Percentiles rank a stretch among this genome's conserved stretches.
phyloP scores from a whole-genome alignment of 306 rosid genomes.

The Glycyrrhiza uralensis region DNA sequence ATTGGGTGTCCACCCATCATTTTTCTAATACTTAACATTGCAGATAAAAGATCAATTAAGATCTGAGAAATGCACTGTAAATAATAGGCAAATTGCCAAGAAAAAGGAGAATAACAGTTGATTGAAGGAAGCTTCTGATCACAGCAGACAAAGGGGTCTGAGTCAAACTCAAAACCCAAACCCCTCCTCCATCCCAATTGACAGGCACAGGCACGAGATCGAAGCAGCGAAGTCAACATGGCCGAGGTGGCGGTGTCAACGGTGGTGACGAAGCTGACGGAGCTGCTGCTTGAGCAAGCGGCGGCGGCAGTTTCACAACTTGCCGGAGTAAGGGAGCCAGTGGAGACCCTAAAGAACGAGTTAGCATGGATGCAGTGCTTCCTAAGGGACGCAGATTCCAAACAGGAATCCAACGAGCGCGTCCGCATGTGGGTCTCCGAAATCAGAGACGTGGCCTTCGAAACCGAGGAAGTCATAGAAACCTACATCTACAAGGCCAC shows the following conservation, averaged over 20 bases:
- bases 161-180: too few relatives aligned
- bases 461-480: conserved; percentile 38
- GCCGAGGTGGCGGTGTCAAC: conserved; percentile 42
- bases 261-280: conserved; percentile 29
- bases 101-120: too few relatives aligned
- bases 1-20: too few relatives aligned
- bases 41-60: too few relatives aligned
- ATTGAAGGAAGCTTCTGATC: too few relatives aligned
- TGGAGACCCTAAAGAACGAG: conserved; percentile 30
- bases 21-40: too few relatives aligned
- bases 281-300: conserved; percentile 28
- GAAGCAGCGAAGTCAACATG: conserved; percentile 1
- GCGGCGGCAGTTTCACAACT: neutral
- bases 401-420: conserved; percentile 36
- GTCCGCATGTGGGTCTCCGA: conserved; percentile 40
- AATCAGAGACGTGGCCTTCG: conserved; percentile 39
- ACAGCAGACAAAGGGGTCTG: too few relatives aligned
- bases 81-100: too few relatives aligned
- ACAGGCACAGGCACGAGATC: too few relatives aligned
- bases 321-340: conserved; percentile 8
- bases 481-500: conserved; percentile 25
- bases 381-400: conserved; percentile 40
- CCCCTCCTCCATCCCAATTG: too few relatives aligned
- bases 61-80: too few relatives aligned
- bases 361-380: conserved; percentile 46